Evolutionary conservation across 306 rosid species (phyloP), one percentile per base, ranked within the genome.

Genomic region (Rosa rugosa): DNA sequence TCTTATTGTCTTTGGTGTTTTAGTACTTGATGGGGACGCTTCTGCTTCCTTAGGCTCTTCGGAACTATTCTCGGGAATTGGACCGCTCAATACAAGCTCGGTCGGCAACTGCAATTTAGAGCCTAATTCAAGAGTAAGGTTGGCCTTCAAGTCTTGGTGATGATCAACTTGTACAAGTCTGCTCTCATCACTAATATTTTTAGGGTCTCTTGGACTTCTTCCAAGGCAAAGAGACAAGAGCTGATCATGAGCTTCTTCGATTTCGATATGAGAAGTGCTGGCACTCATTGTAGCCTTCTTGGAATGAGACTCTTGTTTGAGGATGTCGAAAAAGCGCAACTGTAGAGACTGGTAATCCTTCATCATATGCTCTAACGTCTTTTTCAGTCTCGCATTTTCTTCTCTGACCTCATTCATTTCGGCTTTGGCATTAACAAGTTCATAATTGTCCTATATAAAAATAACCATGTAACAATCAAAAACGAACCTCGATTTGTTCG

Each of bases 221-320:
- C 87, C 87, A 5, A 84, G 87, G 47, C 78, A 51, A 25, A 84
- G 87, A 51, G 87, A 84, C 57, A 84, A 80, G 14, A 84, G 78
- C 53, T 75, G 59, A 36, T 84, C 77, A 67, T 67, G 71, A 23
- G 84, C 38, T 51, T 84, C 87, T 77, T 81, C 75, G 23, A 40
- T 73, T 67, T 64, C 75, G 14, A 27, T 22, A 63, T 20, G 40
- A 8, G 38, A 12, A 50, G 25, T 46, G 47, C 20, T 62, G 67
- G 38, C 36, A 57, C 46, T 74, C 51, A 40, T 59, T 12, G 69
- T 54, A 41, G 49, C 31, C 31, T 79, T 79, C 56, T 75, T 75
- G 74, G 56, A 47, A 9, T 67, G 27, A 69, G 66, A 23, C 40
- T 80, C 79, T 44, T 72, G 75, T 49, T 64, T 57, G 16, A 72